A percentile compares a stretch with the other conserved stretches of the same genome.
Conservation (phyloP, 1,284 basidiomycete species). For the Melampsora americana region DNA sequence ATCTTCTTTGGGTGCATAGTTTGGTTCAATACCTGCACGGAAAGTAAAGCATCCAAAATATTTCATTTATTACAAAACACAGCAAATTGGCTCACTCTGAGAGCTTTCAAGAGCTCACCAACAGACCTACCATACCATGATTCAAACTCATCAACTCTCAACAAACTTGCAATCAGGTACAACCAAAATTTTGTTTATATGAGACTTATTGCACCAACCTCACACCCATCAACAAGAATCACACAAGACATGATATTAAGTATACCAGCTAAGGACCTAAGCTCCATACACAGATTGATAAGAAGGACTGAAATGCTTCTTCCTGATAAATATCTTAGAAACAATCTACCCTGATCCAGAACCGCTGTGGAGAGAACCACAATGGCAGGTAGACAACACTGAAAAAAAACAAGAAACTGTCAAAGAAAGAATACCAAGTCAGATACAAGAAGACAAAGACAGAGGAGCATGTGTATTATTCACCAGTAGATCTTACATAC, state of each 20-base stretch:
- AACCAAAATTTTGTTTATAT: background rate
- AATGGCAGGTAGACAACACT: background rate
- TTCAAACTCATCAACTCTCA: background rate
- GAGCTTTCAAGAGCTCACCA: background rate
- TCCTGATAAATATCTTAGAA: background rate
- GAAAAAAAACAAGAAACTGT: background rate
- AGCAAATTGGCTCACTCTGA: background rate
- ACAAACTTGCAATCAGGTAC: background rate
- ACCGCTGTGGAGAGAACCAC: background rate
- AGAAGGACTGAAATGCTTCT: background rate
- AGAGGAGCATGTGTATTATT: background rate
- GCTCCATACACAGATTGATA: background rate
- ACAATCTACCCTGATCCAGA: background rate
- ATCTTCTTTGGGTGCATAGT: conserved; percentile 17
- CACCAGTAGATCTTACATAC: background rate
- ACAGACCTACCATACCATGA: background rate
- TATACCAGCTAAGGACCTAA: background rate
- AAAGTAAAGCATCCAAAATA: background rate
- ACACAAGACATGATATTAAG: background rate
- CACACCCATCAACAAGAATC: background rate
- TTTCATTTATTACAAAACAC: background rate
- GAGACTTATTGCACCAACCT: background rate
- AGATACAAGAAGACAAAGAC: background rate
- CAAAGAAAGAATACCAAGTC: background rate
- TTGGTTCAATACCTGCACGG: background rate